Conservation (phyloP, 2,329 filamentous ascomycete genomes). For the Neopestalotiopsis clavispora region DNA sequence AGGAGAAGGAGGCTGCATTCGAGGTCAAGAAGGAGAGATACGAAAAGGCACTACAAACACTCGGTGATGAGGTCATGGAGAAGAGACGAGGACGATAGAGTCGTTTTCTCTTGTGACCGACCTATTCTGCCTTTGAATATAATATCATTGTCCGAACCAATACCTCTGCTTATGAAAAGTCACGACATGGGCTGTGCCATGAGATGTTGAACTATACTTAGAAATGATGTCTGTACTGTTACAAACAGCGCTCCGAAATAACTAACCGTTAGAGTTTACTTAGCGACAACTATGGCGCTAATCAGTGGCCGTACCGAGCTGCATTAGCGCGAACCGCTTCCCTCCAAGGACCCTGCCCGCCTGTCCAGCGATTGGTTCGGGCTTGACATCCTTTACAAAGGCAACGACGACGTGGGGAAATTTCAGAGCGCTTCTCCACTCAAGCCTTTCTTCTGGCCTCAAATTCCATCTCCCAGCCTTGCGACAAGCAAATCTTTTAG, state of each 20-base stretch:
- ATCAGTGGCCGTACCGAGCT: neutral
- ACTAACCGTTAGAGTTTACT: too few species aligned
- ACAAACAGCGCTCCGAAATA: too few species aligned
- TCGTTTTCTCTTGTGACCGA: neutral
- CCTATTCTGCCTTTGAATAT: neutral
- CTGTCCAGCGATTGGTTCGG: neutral
- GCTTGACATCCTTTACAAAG: neutral
- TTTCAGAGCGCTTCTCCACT: constrained; percentile 7
- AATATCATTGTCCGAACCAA: neutral
- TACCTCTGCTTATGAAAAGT: too few species aligned
- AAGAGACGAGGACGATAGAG: constrained; percentile 13
- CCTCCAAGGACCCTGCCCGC: neutral
- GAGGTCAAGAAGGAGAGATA: constrained; percentile 40
- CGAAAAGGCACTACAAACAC: constrained; percentile 62
- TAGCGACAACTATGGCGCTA: neutral
- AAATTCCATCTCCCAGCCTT: constrained; percentile 12
- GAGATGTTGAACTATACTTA: too few species aligned
- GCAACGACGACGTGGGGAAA: constrained; percentile 11
- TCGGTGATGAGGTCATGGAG: constrained; percentile 65
- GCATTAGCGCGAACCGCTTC: neutral
- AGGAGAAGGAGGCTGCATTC: constrained; percentile 28
- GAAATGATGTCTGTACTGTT: too few species aligned
- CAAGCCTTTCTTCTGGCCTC: constrained; percentile 4
- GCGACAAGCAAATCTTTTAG: constrained; percentile 5
- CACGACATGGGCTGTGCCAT: too few species aligned